Evolutionary conservation across 2,329 filamentous ascomycete genomes (phyloP).

Genomic region (Fonsecaea multimorphosa): DNA sequence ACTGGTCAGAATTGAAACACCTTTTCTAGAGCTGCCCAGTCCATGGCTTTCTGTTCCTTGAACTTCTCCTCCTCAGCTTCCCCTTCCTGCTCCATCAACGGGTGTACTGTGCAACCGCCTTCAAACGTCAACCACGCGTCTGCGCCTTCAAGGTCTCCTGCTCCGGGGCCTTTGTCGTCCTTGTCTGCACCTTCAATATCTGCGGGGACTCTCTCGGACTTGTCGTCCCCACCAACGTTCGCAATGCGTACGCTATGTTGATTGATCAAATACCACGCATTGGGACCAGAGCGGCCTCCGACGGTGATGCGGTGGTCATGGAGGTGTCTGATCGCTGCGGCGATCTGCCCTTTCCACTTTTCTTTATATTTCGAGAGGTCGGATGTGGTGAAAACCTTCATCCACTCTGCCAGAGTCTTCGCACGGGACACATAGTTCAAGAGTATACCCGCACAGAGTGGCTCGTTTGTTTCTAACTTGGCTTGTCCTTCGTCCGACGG

Average conservation of each 20-base stretch:
- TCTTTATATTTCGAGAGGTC: constrained; percentile 2
- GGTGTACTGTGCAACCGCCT: neutral
- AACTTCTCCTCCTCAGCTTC: neutral
- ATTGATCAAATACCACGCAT: constrained; percentile 10
- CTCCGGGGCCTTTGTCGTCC: neutral
- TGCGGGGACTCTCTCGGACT: neutral
- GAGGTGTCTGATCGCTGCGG: constrained; percentile 5
- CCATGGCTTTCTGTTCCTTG: constrained; percentile 4
- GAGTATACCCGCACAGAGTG: constrained; percentile 17
- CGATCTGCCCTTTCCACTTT: constrained; percentile 23
- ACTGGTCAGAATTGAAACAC: constrained; percentile 1
- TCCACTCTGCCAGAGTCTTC: constrained; percentile 5
- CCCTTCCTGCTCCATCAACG: neutral
- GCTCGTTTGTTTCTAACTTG: neutral
- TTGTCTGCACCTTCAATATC: too few relatives aligned
- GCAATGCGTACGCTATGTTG: constrained; percentile 5
- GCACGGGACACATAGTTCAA: constrained; percentile 18
- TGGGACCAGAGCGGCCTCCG: constrained; percentile 5
- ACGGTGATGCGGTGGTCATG: constrained; percentile 15
- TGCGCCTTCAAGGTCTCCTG: neutral
- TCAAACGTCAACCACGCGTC: constrained; percentile 14
- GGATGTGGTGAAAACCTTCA: neutral
- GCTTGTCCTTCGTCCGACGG: neutral
- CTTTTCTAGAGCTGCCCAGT: constrained; percentile 7
- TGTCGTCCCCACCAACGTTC: neutral